Base-by-base conservation (phyloP, 2,329 filamentous ascomycete genomes). In the Chaetomiaceae sp. region DNA sequence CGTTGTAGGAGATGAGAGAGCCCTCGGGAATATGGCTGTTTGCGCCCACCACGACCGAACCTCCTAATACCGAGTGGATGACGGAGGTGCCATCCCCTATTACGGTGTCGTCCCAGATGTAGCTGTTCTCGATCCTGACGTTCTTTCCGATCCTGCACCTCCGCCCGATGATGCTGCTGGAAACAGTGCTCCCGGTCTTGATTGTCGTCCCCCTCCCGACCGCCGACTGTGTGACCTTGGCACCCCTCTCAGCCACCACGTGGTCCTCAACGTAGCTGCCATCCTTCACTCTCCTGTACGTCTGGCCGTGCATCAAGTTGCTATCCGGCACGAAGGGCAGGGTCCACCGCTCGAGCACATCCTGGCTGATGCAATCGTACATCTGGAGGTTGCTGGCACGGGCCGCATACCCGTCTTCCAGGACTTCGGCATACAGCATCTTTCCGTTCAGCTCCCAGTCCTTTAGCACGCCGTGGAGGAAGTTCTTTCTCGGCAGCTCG, bases 361-460 rank as follows among this genome's bases (percentile, higher is more conserved):
- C 92, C 62, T 83, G 86, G 66, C 83, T 91, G 48, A 99, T 82
- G 25, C 90, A 82, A 63, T 96, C 89, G 71, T 97, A 99, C 63
- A 91, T 85, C 63, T 88, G 87, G 20, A 97, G 76, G 63, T 90
- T 95, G 64, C 82, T 85, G 12, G 89, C 91, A 57, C 93, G 79
- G 1, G 91, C 90, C 1, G 89, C 88, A 64, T 97, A 99, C 53
- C 89, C 83, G 45, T 90, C 81, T 31, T 83, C 79, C 39, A 95
- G 75, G 57, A 97, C 85, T 62, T 97, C 87, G 2, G 89, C 86
- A 66, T 96, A 90, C 46, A 99, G 89, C n/a, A 89, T 90, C 73
- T 97, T 96, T 53, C 91, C 91, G 67, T 97, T 97, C 50, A 97
- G 75, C 66, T 99, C 93, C 73, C 89, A 96, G 66, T 99, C 93